Evolutionary conservation across 371 early-diverging fungal genomes (phyloP), one percentile per base, ranked within the genome.

Genomic region (Rhizomucor miehei): DNA sequence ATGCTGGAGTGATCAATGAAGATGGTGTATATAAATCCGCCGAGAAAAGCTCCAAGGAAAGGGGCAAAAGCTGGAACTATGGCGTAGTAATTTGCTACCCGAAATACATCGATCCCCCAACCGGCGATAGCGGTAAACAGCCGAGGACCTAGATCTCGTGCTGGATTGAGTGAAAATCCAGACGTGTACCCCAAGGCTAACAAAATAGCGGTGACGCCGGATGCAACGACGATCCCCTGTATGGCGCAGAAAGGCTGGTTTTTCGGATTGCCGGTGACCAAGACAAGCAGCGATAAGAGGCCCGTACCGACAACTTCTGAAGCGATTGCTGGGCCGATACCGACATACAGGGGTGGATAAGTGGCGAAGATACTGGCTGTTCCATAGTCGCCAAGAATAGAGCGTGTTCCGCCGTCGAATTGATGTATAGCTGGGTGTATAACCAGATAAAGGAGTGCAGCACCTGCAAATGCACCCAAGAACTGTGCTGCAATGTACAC

Each of bases 131-230:
- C 71, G 37, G 91, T 87, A 63, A 93, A 89, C 17, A 91, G 58
- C 45, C 94, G 86, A 11, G 94, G 93, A 14, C 91, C 94, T 60
- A 94, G 65, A 74, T 94, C 94, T 61, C 93, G 86, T 14, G 94
- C 94, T 43, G 92, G 93, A 67, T 94, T 94, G 47, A 94, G 68
- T 16, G 88, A 89, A 46, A 85, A 89, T 8, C 90, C 90, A 23
- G 90, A 89, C 46, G 82, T 79, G 76, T 84, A 86, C 16, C 86
- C 87, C 45, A 87, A 69, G 39, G 86, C 73, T 0, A 71, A 50
- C 6, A 60, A 52, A 16, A 77, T 64, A 6, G 66, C 57, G 20
- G 62, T 57, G 59, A 84, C 69, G 50, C 82, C 84, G 41, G 75
- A 70, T 14, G 85, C 76, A 37, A 94, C 71, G 54, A 85, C 71